Percentiles rank a stretch among this genome's conserved stretches.
Conservation (phyloP, 495 filamentous ascomycete genomes). For the Penicillium diatomitis region DNA sequence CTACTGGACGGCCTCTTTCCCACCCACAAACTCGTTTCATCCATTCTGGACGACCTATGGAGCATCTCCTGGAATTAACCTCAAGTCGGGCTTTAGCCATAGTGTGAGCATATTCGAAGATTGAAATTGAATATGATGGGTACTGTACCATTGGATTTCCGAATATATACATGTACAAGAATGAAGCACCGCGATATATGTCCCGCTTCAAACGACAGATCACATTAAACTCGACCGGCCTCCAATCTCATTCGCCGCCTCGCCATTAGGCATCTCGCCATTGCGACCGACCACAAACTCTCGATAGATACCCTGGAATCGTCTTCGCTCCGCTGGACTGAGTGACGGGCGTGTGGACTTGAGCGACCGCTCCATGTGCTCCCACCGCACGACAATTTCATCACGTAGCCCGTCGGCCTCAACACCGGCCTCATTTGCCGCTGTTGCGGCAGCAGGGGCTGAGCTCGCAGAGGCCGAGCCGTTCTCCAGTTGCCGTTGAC, state of each 20-base stretch:
- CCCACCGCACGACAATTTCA: constrained; percentile 80
- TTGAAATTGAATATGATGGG: neutral
- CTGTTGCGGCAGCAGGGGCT: constrained; percentile 6
- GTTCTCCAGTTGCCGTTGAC: constrained; percentile 44
- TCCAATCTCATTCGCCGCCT: constrained; percentile 83
- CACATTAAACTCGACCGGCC: constrained; percentile 91
- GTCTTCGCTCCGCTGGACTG: constrained; percentile 57
- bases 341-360: constrained; percentile 78
- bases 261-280: constrained; percentile 88
- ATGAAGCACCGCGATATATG: constrained; percentile 1
- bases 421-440: constrained; percentile 19
- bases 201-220: constrained; percentile 5
- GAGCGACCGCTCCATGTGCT: constrained; percentile 71
- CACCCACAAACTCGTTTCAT: no score
- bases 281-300: constrained; percentile 89
- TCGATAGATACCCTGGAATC: constrained; percentile 71
- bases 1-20: no score
- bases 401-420: constrained; percentile 34
- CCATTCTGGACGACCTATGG: no score
- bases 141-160: neutral
- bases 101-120: constrained; percentile 3
- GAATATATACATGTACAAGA: constrained; percentile 13
- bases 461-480: constrained; percentile 22
- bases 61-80: no score
- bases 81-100: no score